Conservation (phyloP, 331 rosid species). For the Malus hybrid region DNA sequence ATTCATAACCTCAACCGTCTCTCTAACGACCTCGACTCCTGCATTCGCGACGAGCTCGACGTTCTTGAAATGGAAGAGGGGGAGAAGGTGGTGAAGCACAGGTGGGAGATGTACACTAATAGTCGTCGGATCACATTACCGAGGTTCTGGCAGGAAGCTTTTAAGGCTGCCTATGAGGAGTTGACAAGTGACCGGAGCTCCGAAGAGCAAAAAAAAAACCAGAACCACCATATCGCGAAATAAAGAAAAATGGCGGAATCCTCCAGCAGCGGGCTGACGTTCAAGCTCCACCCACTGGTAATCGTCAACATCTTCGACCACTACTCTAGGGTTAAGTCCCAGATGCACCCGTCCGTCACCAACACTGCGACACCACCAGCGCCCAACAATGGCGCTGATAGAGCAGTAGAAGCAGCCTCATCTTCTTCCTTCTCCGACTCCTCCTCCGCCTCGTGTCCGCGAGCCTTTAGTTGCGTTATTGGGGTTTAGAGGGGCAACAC, state of each 20-base stretch:
- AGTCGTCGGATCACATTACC: too few species aligned
- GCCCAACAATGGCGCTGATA: constrained; percentile 29
- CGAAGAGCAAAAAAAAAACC: not conserved
- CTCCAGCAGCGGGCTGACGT: constrained; percentile 91
- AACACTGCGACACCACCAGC: not conserved
- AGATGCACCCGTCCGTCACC: constrained; percentile 43
- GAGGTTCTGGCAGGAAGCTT: too few species aligned
- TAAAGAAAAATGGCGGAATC: constrained; percentile 48
- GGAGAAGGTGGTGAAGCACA: too few species aligned
- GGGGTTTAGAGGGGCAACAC: constrained; percentile 97
- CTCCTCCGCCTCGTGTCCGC: constrained; percentile 7
- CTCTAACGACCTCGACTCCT: too few species aligned
- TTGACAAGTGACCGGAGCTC: too few species aligned
- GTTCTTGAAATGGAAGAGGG: too few species aligned
- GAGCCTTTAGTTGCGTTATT: constrained; percentile 87
- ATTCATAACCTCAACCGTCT: too few species aligned
- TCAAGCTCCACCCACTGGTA: constrained; percentile 90
- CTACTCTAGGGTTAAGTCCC: constrained; percentile 77
- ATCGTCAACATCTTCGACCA: constrained; percentile 95
- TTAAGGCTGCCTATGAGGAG: too few species aligned
- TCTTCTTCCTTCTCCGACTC: constrained; percentile 15
- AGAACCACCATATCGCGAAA: not conserved
- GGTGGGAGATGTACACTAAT: too few species aligned
- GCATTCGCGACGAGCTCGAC: too few species aligned
- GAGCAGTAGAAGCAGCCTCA: not conserved